phyloP scores from a whole-genome alignment of 805 yeast species.

The Wickerhamiella azymoides region DNA sequence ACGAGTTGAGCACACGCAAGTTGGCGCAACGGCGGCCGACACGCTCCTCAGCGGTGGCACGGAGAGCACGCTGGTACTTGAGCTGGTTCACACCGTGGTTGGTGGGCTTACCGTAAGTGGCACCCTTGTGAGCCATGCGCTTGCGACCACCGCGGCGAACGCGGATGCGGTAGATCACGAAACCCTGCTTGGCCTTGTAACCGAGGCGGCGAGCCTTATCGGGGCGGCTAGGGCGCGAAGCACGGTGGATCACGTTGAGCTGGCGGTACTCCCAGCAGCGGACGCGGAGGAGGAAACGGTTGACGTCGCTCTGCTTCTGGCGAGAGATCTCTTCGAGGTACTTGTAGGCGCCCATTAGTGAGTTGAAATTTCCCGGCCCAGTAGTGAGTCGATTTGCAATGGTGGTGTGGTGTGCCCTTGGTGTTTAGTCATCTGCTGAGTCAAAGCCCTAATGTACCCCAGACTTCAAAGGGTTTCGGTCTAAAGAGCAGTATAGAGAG shows the following conservation, averaged over 20 bases:
- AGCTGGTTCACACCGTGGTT: slow-evolving; percentile 99
- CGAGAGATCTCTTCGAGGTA: slow-evolving; percentile 98
- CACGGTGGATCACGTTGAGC: slow-evolving; percentile 97
- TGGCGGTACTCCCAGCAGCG: slow-evolving; percentile 99
- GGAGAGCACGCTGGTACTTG: slow-evolving; percentile 97
- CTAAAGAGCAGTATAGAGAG: no score
- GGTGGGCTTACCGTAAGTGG: slow-evolving; percentile 99
- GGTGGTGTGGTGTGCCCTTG: not conserved
- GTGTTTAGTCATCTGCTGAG: not conserved
- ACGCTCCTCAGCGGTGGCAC: slow-evolving; percentile 99
- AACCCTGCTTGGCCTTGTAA: slow-evolving; percentile 99
- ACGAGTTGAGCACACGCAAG: slow-evolving; percentile 98
- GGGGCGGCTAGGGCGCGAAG: slow-evolving; percentile 97
- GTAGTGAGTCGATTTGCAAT: slow-evolving; percentile 4
- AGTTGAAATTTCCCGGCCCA: slow-evolving; percentile 5
- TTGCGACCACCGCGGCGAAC: slow-evolving; percentile 99
- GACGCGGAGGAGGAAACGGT: slow-evolving; percentile 97
- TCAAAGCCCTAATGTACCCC: not conserved
- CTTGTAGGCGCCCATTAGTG: slow-evolving; percentile 93
- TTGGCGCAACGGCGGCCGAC: slow-evolving; percentile 97
- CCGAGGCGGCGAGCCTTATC: slow-evolving; percentile 99
- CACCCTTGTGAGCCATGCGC: slow-evolving; percentile 99
- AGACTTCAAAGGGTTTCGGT: not conserved
- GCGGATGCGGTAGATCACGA: slow-evolving; percentile 95
- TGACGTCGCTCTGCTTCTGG: slow-evolving; percentile 99